Conservation (phyloP, 306 rosid genomes). For the Ochetophila trinervis region DNA sequence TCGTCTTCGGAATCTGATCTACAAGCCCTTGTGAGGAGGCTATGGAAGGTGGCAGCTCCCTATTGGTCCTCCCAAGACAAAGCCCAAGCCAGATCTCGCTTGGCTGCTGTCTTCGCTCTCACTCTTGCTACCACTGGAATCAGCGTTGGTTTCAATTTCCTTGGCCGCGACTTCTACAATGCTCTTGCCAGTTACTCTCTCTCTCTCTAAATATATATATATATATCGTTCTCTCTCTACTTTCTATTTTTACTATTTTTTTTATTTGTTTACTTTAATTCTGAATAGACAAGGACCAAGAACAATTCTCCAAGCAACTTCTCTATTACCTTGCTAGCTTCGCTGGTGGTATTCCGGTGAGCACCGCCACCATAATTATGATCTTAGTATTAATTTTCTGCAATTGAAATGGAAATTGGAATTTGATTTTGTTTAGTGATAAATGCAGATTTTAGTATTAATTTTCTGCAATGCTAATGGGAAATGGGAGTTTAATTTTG, state of each 20-base stretch:
- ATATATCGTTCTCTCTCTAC: not conserved
- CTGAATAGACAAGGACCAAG: conserved; percentile 84
- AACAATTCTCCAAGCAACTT: conserved; percentile 80
- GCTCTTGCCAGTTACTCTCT: conserved; percentile 77
- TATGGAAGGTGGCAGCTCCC: conserved; percentile 97
- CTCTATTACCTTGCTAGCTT: conserved; percentile 89
- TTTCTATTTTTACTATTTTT: conserved; percentile 14
- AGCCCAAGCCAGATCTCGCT: conserved; percentile 66
- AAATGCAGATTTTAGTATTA: too few relatives aligned
- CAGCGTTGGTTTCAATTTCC: conserved; percentile 89
- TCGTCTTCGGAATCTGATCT: conserved; percentile 44
- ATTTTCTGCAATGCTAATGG: too few relatives aligned
- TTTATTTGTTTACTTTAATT: conserved; percentile 4
- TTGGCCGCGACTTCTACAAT: conserved; percentile 92
- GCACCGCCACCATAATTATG: conserved; percentile 35
- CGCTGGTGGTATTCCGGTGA: conserved; percentile 99
- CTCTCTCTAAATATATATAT: too few relatives aligned
- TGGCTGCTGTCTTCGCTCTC: conserved; percentile 83
- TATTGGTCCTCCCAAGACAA: conserved; percentile 88
- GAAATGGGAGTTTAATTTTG: too few relatives aligned
- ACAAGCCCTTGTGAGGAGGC: conserved; percentile 56
- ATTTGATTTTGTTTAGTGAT: too few relatives aligned
- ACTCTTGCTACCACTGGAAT: conserved; percentile 92
- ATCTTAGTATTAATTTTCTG: too few relatives aligned
- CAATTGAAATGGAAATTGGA: too few relatives aligned